Conservation (phyloP, 2,329 filamentous ascomycete genomes). For the Fusarium drepaniforme region DNA sequence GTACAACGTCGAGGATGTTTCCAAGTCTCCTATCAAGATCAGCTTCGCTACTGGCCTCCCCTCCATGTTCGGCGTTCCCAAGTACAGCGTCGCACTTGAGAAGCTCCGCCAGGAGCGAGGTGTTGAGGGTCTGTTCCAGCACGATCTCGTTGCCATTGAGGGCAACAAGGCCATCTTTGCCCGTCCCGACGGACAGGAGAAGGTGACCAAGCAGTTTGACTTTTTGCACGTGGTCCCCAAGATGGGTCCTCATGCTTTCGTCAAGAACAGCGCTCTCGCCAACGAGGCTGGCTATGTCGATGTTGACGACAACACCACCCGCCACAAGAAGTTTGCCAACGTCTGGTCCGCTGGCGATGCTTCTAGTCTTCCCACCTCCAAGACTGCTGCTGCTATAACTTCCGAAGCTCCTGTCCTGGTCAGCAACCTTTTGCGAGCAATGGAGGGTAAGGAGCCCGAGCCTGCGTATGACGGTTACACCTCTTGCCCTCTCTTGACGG, state of each 20-base stretch:
- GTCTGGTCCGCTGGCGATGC: constrained; percentile 72
- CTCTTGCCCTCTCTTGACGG: constrained; percentile 65
- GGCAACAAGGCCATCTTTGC: constrained; percentile 66
- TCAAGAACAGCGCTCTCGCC: constrained; percentile 65
- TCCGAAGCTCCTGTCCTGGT: constrained; percentile 64
- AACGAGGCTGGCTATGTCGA: constrained; percentile 70
- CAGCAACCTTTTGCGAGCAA: constrained; percentile 57
- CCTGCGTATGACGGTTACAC: constrained; percentile 66
- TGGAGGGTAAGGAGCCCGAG: constrained; percentile 60
- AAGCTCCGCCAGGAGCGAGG: constrained; percentile 64
- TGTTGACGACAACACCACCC: constrained; percentile 65
- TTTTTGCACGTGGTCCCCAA: constrained; percentile 69
- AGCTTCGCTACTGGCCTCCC: constrained; percentile 68
- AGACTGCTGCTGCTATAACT: constrained; percentile 67
- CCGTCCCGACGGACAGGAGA: constrained; percentile 55
- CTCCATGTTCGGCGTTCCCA: constrained; percentile 71
- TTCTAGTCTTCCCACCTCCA: constrained; percentile 69
- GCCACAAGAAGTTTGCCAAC: constrained; percentile 66
- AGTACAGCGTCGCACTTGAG: constrained; percentile 68
- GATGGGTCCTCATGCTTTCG: constrained; percentile 68
- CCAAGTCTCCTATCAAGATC: constrained; percentile 61
- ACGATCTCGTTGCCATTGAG: constrained; percentile 66
- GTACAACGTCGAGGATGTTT: constrained; percentile 56
- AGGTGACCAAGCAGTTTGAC: constrained; percentile 63
- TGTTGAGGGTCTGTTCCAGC: constrained; percentile 70